These are phyloP conservation scores for Eragrostis tef DNA, from an alignment of 202 grass and related monocot genomes.

Conservation along the genomic window DNA sequence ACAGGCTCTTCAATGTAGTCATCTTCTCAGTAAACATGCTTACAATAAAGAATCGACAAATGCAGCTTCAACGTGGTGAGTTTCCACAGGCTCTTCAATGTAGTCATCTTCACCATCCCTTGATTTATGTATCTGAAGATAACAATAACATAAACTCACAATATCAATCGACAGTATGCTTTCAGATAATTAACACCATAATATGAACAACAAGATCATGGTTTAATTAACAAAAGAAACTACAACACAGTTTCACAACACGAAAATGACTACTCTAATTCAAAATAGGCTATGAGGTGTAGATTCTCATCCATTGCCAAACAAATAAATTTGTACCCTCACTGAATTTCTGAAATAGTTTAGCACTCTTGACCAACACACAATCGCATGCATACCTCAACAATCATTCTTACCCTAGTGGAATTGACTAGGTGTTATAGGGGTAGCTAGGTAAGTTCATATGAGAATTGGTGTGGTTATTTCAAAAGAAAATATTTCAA, in stretches of 20 bases:
- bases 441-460: background rate
- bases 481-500: background rate
- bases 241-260: background rate
- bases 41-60: constrained; percentile 93
- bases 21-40: constrained; percentile 51
- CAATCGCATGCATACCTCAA: background rate
- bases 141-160: constrained; percentile 46
- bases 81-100: constrained; percentile 78
- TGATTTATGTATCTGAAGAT: constrained; percentile 75
- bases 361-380: constrained; percentile 11
- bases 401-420: background rate
- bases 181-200: constrained; percentile 18
- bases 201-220: constrained; percentile 14
- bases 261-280: constrained; percentile 16
- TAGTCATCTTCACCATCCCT: constrained; percentile 61
- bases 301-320: constrained; percentile 23
- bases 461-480: background rate
- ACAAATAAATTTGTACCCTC: constrained; percentile 33
- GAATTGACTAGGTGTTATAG: background rate
- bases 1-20: constrained; percentile 77
- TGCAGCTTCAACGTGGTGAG: constrained; percentile 86
- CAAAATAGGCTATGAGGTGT: constrained; percentile 21
- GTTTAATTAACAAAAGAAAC: background rate
- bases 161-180: constrained; percentile 15
- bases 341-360: background rate